A percentile compares a stretch with the other conserved stretches of the same genome.
Evolutionary conservation across 2,329 filamentous ascomycete species (phyloP).

Genomic region (Aureobasidium sp.): DNA sequence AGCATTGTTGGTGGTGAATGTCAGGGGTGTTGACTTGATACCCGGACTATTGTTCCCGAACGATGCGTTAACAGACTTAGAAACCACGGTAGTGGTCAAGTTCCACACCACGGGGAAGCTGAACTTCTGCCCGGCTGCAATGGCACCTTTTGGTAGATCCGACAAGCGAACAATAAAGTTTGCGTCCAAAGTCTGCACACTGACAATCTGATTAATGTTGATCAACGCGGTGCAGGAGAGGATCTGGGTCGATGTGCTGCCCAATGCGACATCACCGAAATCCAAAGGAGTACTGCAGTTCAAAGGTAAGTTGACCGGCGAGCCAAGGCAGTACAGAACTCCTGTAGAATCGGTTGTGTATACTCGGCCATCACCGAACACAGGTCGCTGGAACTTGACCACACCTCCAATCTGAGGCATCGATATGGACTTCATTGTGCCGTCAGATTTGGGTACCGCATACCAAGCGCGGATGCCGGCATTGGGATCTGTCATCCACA

Average conservation of each 20-base stretch:
- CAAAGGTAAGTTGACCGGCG: constrained; percentile 38
- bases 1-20: constrained; percentile 34
- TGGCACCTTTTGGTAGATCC: constrained; percentile 32
- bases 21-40: constrained; percentile 32
- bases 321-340: constrained; percentile 32
- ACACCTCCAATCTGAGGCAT: constrained; percentile 34
- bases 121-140: constrained; percentile 34
- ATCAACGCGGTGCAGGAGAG: constrained; percentile 37
- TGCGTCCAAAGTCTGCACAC: constrained; percentile 32
- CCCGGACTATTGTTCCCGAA: constrained; percentile 30
- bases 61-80: constrained; percentile 21
- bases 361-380: constrained; percentile 37
- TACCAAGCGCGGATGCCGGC: constrained; percentile 36
- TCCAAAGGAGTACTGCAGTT: constrained; percentile 36
- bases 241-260: constrained; percentile 26
- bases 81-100: constrained; percentile 24
- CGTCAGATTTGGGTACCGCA: constrained; percentile 34
- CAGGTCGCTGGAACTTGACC: constrained; percentile 35
- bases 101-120: constrained; percentile 38
- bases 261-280: constrained; percentile 35
- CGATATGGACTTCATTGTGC: constrained; percentile 30
- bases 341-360: constrained; percentile 32
- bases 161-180: constrained; percentile 34
- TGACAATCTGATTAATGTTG: constrained; percentile 31
- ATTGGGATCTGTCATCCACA: constrained; percentile 37